Evolutionary conservation across 768 basidiomycete genomes (phyloP).

Genomic region (Mrakia gelida): DNA sequence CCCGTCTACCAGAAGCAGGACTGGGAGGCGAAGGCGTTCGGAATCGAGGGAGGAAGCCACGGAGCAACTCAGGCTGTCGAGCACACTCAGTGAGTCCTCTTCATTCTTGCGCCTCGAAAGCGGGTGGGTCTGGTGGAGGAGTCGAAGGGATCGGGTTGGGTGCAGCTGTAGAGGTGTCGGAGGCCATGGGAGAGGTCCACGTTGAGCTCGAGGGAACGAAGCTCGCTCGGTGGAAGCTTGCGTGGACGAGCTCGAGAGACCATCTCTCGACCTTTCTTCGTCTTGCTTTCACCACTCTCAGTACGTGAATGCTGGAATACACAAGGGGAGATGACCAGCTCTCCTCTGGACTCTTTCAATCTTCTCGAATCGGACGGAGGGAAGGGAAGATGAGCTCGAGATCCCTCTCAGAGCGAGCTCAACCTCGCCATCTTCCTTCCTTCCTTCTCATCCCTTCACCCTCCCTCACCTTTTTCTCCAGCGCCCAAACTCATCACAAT

Average conservation of each 20-base stretch:
- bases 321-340: no score
- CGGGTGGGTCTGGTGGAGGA: no score
- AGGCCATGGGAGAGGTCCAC: not conserved
- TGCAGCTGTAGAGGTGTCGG: not conserved
- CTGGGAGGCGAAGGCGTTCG: conserved; percentile 32
- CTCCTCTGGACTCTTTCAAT: not conserved
- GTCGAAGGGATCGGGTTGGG: not conserved
- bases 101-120: no score
- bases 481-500: not conserved
- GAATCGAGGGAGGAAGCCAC: conserved; percentile 18
- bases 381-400: not conserved
- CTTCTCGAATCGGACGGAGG: not conserved
- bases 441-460: no score
- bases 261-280: no score
- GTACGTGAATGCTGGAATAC: no score
- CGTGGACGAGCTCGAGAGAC: not conserved
- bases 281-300: not conserved
- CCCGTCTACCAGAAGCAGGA: conserved; percentile 23
- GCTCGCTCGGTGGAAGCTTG: not conserved
- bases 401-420: not conserved
- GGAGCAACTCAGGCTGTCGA: conserved; percentile 3
- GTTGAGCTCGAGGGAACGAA: not conserved
- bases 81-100: conserved; percentile 26
- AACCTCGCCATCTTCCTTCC: not conserved
- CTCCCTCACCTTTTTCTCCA: not conserved